Evolutionary conservation across 805 yeast genomes (phyloP).

Genomic region (Metschnikowia koreensis): DNA sequence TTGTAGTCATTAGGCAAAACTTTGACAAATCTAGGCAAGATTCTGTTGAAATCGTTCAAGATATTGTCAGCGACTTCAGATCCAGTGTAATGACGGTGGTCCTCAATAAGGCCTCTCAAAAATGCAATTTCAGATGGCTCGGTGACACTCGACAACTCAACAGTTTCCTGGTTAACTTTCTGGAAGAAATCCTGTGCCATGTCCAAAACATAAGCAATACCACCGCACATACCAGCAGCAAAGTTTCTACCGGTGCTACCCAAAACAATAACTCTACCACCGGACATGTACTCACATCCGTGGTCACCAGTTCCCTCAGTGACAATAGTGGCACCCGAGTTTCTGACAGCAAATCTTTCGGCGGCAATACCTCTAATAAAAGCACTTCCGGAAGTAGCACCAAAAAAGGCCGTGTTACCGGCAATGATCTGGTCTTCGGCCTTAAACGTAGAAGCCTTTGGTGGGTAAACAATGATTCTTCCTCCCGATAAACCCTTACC

Average conservation of each 20-base stretch:
- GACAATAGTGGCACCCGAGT: conserved; percentile 97
- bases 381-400: conserved; percentile 94
- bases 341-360: conserved; percentile 96
- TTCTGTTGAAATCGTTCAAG: conserved; percentile 82
- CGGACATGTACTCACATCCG: conserved; percentile 99
- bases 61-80: conserved; percentile 86
- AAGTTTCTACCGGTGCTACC: conserved; percentile 90
- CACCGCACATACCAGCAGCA: conserved; percentile 99
- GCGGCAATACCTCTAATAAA: conserved; percentile 97
- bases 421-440: conserved; percentile 95
- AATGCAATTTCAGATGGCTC: conserved; percentile 94
- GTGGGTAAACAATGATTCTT: conserved; percentile 87
- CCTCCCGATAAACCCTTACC: conserved; percentile 98
- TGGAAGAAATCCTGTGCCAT: conserved; percentile 88
- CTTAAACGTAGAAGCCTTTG: conserved; percentile 75
- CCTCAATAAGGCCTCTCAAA: conserved; percentile 88
- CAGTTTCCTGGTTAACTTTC: conserved; percentile 77
- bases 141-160: conserved; percentile 70
- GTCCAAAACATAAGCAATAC: conserved; percentile 94
- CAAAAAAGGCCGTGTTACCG: conserved; percentile 97
- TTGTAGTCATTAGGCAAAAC: conserved; percentile 91
- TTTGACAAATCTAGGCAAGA: conserved; percentile 85
- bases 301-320: conserved; percentile 98
- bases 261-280: conserved; percentile 93
- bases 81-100: conserved; percentile 91